Evolutionary conservation across 345 rosid genomes (phyloP).

Genomic region (Crucihimalaya himalaica): DNA sequence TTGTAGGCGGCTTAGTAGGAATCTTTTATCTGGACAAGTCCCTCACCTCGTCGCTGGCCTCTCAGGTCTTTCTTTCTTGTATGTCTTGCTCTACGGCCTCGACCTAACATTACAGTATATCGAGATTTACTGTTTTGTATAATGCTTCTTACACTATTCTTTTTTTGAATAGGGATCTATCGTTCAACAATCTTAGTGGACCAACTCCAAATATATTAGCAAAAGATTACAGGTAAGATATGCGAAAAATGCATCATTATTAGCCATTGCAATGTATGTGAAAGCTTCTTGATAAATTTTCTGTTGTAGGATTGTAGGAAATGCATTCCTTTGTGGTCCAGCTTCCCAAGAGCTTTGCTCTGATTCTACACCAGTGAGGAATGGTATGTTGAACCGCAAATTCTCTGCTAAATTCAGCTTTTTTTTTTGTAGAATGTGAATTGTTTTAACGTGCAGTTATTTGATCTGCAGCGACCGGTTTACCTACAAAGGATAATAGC

Average conservation of each 20-base stretch:
- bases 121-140: neutral
- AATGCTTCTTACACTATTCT: neutral
- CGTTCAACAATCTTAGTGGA: constrained; percentile 89
- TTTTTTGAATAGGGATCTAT: constrained; percentile 67
- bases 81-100: constrained; percentile 36
- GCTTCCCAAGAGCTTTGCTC: constrained; percentile 54
- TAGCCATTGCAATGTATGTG: neutral
- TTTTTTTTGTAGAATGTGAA: constrained; percentile 2
- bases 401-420: neutral
- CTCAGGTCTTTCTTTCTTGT: constrained; percentile 88
- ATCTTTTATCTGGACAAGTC: constrained; percentile 78
- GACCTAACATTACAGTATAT: neutral
- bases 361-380: constrained; percentile 52
- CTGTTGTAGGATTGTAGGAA: constrained; percentile 62
- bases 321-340: constrained; percentile 70
- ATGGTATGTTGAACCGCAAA: constrained; percentile 50
- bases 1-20: constrained; percentile 76
- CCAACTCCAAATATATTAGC: constrained; percentile 85
- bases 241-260: neutral
- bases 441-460: neutral
- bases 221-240: constrained; percentile 74
- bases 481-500: constrained; percentile 44
- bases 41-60: constrained; percentile 78
- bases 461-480: constrained; percentile 48
- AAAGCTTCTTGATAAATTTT: neutral